Percentiles rank a stretch among this genome's conserved stretches.
phyloP scores from a whole-genome alignment of 306 rosid genomes.

The Sindora glabra region DNA sequence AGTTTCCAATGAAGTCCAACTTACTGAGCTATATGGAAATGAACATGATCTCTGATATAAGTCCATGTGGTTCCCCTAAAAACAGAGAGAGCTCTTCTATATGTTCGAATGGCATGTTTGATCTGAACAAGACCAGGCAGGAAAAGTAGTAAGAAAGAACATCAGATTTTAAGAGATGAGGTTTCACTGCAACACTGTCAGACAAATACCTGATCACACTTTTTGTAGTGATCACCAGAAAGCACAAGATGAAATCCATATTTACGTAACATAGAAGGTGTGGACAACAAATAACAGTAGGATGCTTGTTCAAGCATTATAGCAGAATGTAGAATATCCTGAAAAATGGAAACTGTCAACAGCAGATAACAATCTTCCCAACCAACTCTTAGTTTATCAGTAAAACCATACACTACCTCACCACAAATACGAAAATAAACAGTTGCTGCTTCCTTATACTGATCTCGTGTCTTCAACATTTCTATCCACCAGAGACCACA shows the following conservation, averaged over 20 bases:
- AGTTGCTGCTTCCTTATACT: constrained; percentile 80
- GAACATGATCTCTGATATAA: constrained; percentile 84
- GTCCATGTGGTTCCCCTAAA: constrained; percentile 81
- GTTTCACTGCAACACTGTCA: constrained; percentile 1
- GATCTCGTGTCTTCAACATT: constrained; percentile 85
- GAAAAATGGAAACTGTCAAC: constrained; percentile 26
- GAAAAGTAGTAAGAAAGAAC: constrained; percentile 13
- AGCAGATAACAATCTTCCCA: constrained; percentile 18
- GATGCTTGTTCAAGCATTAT: constrained; percentile 99
- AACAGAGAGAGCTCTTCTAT: constrained; percentile 72
- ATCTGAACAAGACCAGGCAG: constrained; percentile 40
- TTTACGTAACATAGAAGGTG: constrained; percentile 90
- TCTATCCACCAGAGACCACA: constrained; percentile 98
- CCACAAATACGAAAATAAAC: constrained; percentile 88
- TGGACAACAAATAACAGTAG: constrained; percentile 77
- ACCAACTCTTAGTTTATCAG: neutral
- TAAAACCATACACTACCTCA: constrained; percentile 51
- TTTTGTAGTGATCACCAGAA: constrained; percentile 94
- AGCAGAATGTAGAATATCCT: constrained; percentile 91
- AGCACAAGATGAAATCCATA: constrained; percentile 99
- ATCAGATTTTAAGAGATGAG: neutral
- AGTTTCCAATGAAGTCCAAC: constrained; percentile 24
- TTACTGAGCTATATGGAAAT: constrained; percentile 95
- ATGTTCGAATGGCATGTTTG: constrained; percentile 93
- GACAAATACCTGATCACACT: constrained; percentile 74